A percentile compares a stretch with the other conserved stretches of the same genome.
Conservation (phyloP, 1,139 yeast species). For the Blastobotrys arbuscula region DNA sequence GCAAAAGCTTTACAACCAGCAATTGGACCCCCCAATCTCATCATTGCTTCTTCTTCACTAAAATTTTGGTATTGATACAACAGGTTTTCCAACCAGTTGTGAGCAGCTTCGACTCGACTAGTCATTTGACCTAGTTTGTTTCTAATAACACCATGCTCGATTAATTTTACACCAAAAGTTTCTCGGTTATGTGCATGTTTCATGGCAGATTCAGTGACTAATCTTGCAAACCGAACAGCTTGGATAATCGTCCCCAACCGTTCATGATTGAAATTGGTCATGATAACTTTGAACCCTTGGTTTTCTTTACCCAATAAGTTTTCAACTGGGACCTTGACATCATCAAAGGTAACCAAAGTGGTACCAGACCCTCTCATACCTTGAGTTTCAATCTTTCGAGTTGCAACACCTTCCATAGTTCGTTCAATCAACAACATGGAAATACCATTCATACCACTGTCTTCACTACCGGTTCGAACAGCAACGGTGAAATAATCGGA, state of each 20-base stretch:
- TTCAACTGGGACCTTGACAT: conserved; percentile 43
- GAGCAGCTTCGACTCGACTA: conserved; percentile 36
- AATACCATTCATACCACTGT: conserved; percentile 37
- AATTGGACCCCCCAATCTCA: conserved; percentile 42
- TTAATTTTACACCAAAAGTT: conserved; percentile 40
- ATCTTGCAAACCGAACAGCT: conserved; percentile 39
- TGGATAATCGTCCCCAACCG: conserved; percentile 40
- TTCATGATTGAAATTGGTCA: conserved; percentile 44
- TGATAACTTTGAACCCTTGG: conserved; percentile 41
- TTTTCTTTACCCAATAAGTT: conserved; percentile 40
- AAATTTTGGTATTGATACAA: conserved; percentile 35
- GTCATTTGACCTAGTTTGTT: conserved; percentile 43
- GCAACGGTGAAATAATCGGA: conserved; percentile 42
- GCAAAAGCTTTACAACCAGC: conserved; percentile 42
- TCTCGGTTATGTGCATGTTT: conserved; percentile 40
- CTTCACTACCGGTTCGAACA: conserved; percentile 40
- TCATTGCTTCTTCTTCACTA: conserved; percentile 37
- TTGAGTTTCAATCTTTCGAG: conserved; percentile 38
- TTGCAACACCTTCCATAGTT: conserved; percentile 37
- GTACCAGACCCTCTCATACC: conserved; percentile 40
- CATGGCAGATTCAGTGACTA: conserved; percentile 39
- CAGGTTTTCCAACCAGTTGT: conserved; percentile 36
- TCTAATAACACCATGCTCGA: conserved; percentile 41
- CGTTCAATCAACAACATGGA: conserved; percentile 39
- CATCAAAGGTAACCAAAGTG: conserved; percentile 39